Conservation (phyloP, 345 rosid genomes). For the Hevea brasiliensis region DNA sequence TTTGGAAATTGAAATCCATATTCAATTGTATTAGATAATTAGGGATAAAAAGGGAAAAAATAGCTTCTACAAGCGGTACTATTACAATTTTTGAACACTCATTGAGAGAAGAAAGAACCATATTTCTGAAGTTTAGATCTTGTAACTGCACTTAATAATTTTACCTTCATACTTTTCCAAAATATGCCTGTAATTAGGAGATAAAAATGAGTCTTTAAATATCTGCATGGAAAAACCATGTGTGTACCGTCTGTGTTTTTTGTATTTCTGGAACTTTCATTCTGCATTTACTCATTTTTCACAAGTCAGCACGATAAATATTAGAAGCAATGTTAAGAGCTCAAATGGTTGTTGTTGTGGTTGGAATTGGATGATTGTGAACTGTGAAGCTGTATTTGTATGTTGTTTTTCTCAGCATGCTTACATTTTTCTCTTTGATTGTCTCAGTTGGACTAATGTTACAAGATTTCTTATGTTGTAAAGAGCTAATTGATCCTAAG, state of each 20-base stretch:
- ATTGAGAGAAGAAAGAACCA: not conserved
- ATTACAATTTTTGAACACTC: not conserved
- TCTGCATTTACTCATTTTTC: not conserved
- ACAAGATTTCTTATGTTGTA: conserved; percentile 1
- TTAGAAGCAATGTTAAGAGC: conserved; percentile 1
- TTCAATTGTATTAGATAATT: not conserved
- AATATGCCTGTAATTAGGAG: not conserved
- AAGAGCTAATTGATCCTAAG: not conserved
- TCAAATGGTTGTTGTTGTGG: not conserved
- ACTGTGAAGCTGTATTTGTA: too few species aligned
- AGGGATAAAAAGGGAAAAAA: not conserved
- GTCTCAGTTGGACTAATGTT: not conserved
- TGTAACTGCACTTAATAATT: too few species aligned
- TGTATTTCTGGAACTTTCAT: not conserved
- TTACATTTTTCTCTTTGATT: not conserved
- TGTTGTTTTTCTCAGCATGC: not conserved
- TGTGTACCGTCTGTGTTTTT: not conserved
- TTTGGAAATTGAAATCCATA: not conserved
- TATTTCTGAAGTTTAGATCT: not conserved
- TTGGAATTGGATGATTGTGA: not conserved
- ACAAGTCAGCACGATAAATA: not conserved
- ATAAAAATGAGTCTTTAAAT: not conserved
- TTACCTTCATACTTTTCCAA: too few species aligned
- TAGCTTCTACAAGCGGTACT: not conserved
- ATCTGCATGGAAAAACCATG: too few species aligned